Conservation (phyloP, 1,284 basidiomycete genomes). For the Trichosporon ovoides region DNA sequence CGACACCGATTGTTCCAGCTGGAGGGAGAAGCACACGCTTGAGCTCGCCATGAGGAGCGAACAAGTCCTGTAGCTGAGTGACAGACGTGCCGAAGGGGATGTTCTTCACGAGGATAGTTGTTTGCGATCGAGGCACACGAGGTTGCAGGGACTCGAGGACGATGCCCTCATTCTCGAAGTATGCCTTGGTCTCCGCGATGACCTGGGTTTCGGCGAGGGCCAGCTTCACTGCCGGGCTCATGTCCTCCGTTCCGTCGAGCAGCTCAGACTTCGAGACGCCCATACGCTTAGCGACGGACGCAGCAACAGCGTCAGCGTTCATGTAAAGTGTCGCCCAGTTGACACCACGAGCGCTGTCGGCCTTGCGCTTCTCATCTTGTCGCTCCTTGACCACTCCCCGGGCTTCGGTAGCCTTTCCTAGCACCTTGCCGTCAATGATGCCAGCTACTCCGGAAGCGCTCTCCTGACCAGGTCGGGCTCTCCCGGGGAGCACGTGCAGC, state of each 20-base stretch:
- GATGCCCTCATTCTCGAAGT: constrained; percentile 62
- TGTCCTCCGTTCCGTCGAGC: constrained; percentile 54
- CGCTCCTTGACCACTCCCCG: constrained; percentile 65
- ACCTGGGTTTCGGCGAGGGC: constrained; percentile 93
- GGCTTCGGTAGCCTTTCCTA: constrained; percentile 51
- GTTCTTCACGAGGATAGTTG: constrained; percentile 89
- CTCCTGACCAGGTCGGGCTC: constrained; percentile 57
- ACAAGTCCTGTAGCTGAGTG: constrained; percentile 70
- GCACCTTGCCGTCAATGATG: constrained; percentile 41
- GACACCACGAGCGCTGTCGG: constrained; percentile 72
- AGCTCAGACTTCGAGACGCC: constrained; percentile 80
- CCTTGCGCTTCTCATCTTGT: constrained; percentile 61
- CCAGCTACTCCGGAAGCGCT: constrained; percentile 52
- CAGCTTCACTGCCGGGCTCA: constrained; percentile 69
- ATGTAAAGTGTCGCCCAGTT: constrained; percentile 97
- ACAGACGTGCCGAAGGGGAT: constrained; percentile 85
- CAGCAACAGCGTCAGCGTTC: constrained; percentile 90
- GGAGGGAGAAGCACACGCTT: constrained; percentile 78
- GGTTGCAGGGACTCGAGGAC: constrained; percentile 51
- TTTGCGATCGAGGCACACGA: constrained; percentile 62
- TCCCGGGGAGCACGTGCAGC: constrained; percentile 76
- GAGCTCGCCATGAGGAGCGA: constrained; percentile 72
- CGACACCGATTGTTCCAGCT: constrained; percentile 86
- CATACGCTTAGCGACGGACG: constrained; percentile 74
- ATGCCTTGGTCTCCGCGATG: constrained; percentile 89